Conservation (phyloP, 78 protist species). For the Dictyostelium brefeldianum region DNA sequence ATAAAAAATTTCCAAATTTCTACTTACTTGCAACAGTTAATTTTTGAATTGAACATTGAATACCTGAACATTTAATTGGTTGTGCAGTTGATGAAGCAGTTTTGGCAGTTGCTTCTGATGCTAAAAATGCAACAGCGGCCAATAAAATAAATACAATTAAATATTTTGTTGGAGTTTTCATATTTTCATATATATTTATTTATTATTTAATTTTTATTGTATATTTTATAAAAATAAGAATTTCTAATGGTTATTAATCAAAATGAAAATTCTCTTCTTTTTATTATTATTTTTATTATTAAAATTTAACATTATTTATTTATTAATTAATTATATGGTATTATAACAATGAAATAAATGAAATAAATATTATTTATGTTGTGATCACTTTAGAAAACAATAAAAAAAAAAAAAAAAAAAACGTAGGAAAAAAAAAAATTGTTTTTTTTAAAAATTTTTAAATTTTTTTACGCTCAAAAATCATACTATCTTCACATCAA, state of each 20-base stretch:
- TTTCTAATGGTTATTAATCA: no score
- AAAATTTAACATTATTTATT: constrained; percentile 8
- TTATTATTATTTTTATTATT: no score
- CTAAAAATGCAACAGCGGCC: constrained; percentile 13
- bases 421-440: neutral
- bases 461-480: no score
- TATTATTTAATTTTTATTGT: neutral
- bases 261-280: no score
- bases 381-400: no score
- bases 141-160: constrained; percentile 7
- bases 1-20: neutral
- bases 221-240: no score
- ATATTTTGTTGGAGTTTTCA: constrained; percentile 16
- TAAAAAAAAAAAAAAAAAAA: constrained; percentile 3
- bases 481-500: no score
- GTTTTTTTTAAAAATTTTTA: no score
- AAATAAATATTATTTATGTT: no score
- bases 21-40: constrained; percentile 3
- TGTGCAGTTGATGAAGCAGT: constrained; percentile 1
- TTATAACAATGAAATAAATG: constrained; percentile 13
- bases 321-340: neutral
- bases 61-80: constrained; percentile 21
- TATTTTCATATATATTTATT: constrained; percentile 4
- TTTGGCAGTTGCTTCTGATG: constrained; percentile 11
- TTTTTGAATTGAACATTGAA: neutral